Base-by-base conservation (phyloP, 441 rosid genomes). In the Syzygium malaccense region DNA sequence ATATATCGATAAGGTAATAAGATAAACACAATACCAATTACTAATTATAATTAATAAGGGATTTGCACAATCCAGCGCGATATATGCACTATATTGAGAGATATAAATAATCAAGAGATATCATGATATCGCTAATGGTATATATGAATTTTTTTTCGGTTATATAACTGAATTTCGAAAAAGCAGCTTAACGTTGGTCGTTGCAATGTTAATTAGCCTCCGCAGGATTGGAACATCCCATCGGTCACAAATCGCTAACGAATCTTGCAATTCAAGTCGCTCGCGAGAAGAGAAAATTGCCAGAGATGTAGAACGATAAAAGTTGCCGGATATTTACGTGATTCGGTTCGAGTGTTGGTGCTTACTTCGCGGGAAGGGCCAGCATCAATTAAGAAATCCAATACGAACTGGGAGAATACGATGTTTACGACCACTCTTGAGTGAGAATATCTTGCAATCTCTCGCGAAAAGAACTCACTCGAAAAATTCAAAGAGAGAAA, bases 121-220 rank as follows among this genome's bases (percentile, higher is more conserved):
- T 32, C 3, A 2, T 18, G 8, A 32, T 9, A 15, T 64, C 1
- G 15, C 0, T 30, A 17, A 0, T 0, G 0, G 25, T 18, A 32
- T 18, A 5, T 32, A 32, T 66, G 13, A 13, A 8, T 12, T 58
- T 66, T 60, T 58, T 58, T 60, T 60, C 26, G 1, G 20, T 62
- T 32, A 19, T 66, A 2, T 15, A 66, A 18, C 4, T 32, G 6
- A 66, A 32, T 66, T 66, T 18, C 3, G 45, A 66, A 32, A 60
- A 8, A 2, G 6, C 3, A 18, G 1, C 78, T 66, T 32, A 9
- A 66, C 32, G 14, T 66, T 9, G 45, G 78, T 4, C 2, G 3
- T 8, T 32, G 78, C 33, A 5, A 18, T 32, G 41, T 32, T 3
- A 4, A 33, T 32, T 66, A 33, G 4, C 13, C 78, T 66, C 45